These are phyloP conservation scores for Crithidia mellificae DNA, from an alignment of 208 protist genomes.

Conservation along the genomic window DNA sequence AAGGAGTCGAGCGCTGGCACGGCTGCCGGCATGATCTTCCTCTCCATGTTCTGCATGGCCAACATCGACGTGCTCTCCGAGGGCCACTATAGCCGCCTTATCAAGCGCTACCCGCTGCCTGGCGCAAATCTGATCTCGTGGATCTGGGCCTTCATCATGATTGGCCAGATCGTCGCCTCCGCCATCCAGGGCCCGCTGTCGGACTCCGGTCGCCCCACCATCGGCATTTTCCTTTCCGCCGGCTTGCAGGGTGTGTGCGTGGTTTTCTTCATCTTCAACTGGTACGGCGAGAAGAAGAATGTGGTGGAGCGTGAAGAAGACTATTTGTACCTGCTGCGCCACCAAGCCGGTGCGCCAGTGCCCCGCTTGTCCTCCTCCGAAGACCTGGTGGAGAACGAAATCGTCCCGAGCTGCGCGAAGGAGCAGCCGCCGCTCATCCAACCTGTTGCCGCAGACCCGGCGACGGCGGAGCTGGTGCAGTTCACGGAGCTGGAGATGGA, in stretches of 20 bases:
- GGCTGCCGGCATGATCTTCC: conserved; percentile 38
- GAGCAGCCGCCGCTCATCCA: background rate
- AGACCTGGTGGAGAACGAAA: background rate
- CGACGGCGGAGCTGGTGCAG: conserved; percentile 1
- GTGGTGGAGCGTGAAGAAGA: conserved; percentile 28
- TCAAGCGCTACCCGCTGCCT: conserved; percentile 28
- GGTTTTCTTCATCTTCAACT: conserved; percentile 50
- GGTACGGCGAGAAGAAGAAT: conserved; percentile 43
- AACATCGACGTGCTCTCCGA: conserved; percentile 53
- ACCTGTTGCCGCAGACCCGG: background rate
- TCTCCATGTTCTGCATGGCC: conserved; percentile 35
- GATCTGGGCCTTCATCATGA: conserved; percentile 40
- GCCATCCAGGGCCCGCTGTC: conserved; percentile 40
- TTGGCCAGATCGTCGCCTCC: conserved; percentile 30
- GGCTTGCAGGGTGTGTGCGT: conserved; percentile 27
- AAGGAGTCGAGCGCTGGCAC: conserved; percentile 27
- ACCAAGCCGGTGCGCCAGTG: background rate
- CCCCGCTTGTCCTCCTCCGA: background rate
- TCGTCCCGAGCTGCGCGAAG: background rate
- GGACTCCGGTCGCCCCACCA: conserved; percentile 25
- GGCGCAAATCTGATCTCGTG: conserved; percentile 38
- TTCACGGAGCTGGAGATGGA: conserved; percentile 12
- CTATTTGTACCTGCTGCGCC: conserved; percentile 17
- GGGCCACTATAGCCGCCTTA: conserved; percentile 49
- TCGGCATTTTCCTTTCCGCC: conserved; percentile 35